Percentiles rank a stretch among this genome's conserved stretches.
Conservation (phyloP, 1,284 basidiomycete genomes). For the Fomitopsis palustris region DNA sequence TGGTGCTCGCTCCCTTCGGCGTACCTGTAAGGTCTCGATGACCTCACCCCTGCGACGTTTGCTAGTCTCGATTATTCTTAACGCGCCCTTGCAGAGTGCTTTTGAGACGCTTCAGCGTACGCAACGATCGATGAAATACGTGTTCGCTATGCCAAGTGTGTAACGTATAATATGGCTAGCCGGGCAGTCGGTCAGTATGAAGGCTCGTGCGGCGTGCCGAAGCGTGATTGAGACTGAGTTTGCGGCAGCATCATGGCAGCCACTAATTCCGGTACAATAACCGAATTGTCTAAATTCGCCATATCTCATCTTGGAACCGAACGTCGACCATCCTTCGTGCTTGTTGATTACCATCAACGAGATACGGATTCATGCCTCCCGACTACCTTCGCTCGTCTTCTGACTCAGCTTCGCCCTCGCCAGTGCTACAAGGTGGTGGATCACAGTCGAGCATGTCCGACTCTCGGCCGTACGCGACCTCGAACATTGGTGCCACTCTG, state of each 20-base stretch:
- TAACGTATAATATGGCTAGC: neutral
- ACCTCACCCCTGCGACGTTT: too few relatives aligned
- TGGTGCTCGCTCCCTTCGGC: too few relatives aligned
- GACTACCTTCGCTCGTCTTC: neutral
- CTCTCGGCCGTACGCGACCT: neutral
- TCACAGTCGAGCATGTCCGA: neutral
- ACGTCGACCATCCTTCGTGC: conserved; percentile 7
- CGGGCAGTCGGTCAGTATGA: neutral
- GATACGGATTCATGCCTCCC: neutral
- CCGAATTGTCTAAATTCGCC: neutral
- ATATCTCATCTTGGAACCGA: conserved; percentile 11
- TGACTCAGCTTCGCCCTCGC: neutral
- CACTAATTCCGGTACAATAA: neutral
- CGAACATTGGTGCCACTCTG: conserved; percentile 27
- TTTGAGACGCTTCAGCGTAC: neutral
- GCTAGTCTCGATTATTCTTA: neutral
- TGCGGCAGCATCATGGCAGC: neutral
- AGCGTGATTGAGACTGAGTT: neutral
- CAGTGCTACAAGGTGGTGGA: neutral
- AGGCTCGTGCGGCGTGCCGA: neutral
- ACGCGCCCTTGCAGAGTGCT: neutral
- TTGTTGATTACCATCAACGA: neutral
- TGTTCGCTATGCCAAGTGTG: neutral
- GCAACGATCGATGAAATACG: neutral
- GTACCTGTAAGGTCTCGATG: too few relatives aligned